phyloP scores from a whole-genome alignment of 2,329 filamentous ascomycete species.

The Microcyclospora pomicola region DNA sequence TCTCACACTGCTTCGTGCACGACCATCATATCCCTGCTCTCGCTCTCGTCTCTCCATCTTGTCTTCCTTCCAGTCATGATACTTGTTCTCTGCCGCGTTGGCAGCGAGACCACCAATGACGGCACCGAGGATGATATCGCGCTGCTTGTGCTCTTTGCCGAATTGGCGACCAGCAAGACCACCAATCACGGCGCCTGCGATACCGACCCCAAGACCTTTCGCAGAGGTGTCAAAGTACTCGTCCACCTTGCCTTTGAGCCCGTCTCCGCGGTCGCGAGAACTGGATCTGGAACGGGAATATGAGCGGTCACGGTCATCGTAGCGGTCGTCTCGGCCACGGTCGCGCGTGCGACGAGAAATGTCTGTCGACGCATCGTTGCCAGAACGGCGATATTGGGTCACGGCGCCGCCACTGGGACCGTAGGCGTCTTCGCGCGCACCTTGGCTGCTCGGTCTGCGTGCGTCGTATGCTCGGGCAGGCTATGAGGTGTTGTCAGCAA shows the following conservation, averaged over 20 bases:
- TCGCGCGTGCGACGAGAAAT: constrained; percentile 7
- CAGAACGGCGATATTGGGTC: constrained; percentile 16
- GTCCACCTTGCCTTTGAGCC: constrained; percentile 17
- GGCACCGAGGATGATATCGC: constrained; percentile 22
- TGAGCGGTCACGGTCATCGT: constrained; percentile 9
- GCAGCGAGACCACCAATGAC: constrained; percentile 22
- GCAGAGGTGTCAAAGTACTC: constrained; percentile 21
- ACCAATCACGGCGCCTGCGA: constrained; percentile 23
- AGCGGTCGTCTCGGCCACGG: constrained; percentile 10
- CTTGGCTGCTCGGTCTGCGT: constrained; percentile 12
- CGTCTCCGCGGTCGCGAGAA: constrained; percentile 9
- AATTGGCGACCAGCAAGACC: constrained; percentile 21
- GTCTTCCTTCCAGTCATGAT: constrained; percentile 14
- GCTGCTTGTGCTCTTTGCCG: constrained; percentile 17
- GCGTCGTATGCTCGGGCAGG: constrained; percentile 11
- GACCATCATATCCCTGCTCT: constrained; percentile 3
- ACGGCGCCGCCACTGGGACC: constrained; percentile 14
- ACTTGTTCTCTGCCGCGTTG: constrained; percentile 22
- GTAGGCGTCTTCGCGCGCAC: constrained; percentile 6
- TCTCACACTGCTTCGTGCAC: constrained; percentile 11
- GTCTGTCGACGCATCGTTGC: constrained; percentile 7
- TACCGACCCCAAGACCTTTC: constrained; percentile 19
- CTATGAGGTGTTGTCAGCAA: constrained; percentile 11
- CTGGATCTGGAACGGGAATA: constrained; percentile 14
- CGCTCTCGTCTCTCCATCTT: constrained; percentile 10